Evolutionary conservation across 768 basidiomycete genomes (phyloP), one percentile per base, ranked within the genome.

Genomic region (Tylopilus felleus): DNA sequence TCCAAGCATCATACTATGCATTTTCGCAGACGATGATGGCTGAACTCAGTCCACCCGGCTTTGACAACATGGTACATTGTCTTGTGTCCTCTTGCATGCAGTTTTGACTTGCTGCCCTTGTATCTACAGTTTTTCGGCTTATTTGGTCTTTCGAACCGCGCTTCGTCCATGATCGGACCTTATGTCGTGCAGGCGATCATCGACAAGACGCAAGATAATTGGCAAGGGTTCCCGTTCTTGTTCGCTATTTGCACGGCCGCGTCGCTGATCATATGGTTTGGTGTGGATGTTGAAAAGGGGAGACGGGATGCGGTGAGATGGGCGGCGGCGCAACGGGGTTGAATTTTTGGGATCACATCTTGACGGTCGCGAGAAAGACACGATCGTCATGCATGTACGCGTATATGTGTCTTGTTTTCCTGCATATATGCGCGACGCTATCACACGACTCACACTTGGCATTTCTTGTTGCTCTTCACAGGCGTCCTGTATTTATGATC

Each of bases 1-100:
- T 90, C 77, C 87, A 92, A 73, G 87, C 87, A 1, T 91, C 91
- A 0, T 94, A 91, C 71, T 93, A 90, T 65, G 88, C 92, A 1
- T 90, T 87, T 65, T 83, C 89, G 4, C 85, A 89, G 65, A 90
- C 88, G 0, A 88, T 90, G 85, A 90, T 91, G 88, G 87, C 88
- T 1, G 92, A 94, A 67, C 80, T 95, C 12, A 84, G 86, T 7
- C 91, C 91, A 12, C 87, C 89, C 1, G 92, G 91, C 1, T 93
- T 90, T 62, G 91, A 93, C 60, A 90, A 91, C 64, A 91, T 83
- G 82, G 81, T 79, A 53, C 23, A 63, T 48, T 9, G 9, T 17
- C 1, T 17, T 2, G 23, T 40, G 22, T 10, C 50, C 6, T 38
- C 25, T n/a, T n/a, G n/a, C n/a, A n/a, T n/a, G n/a, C 6, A 13